Evolutionary conservation across 2,329 filamentous ascomycete species (phyloP), one percentile per base, ranked within the genome.

Genomic region (Scedosporium minutisporum): DNA sequence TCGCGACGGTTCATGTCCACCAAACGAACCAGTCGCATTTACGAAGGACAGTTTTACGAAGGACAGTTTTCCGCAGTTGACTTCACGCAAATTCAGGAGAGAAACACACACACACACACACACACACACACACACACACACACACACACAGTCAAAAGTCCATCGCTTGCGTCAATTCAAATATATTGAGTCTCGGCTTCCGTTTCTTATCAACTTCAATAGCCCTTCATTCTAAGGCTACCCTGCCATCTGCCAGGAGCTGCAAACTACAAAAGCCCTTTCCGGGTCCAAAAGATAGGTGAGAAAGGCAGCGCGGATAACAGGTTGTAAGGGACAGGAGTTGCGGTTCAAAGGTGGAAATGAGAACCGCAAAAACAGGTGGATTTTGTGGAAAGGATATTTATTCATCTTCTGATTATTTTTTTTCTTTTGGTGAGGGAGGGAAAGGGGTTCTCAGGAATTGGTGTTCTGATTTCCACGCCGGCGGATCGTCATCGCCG

Each of bases 171-270:
- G 48, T 25, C 51, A 55, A 55, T 55, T 55, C 51, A 55, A 27
- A 14, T 55, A 55, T 55, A 55, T 55, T 55, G 51, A 55, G 51
- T 55, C 23, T 55, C 51, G 23, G 51, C 51, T 55, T 55, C 51
- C 10, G 51, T 27, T 27, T 27, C 51, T 55, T 55, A 3, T 14
- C 12, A 14, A 55, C 18, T 23, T 55, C 23, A 23, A 25, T 25
- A 55, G 51, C 51, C 51, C 51, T 55, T 23, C 18, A 55, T 55
- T 55, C 23, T 55, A 27, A 55, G 23, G 51, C 51, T 55, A 55
- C 23, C 51, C 10, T 16, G 18, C 51, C 51, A 55, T 9, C 51
- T 55, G 51, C 51, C 21, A 27, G 18, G 23, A 27, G 51, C 51
- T 55, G 12, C 12, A 55, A 21, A 25, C 51, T 55, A 55, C 51